Evolutionary conservation across 768 basidiomycete genomes (phyloP).

Genomic region (Lactarius pseudohatsudake): DNA sequence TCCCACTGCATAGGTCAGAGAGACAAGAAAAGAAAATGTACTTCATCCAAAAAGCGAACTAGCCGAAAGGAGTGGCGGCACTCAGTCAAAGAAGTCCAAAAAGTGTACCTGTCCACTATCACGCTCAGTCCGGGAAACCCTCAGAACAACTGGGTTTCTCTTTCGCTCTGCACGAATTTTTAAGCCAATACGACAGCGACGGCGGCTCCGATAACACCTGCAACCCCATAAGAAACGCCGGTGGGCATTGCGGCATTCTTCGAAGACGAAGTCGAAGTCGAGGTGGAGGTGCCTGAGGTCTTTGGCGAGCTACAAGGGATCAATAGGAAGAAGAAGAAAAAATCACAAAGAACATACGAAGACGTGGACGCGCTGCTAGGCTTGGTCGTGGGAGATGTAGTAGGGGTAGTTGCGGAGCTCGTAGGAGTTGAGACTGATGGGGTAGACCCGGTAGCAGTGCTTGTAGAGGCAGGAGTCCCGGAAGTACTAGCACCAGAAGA

Average conservation of each 20-base stretch:
- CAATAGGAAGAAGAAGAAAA: neutral
- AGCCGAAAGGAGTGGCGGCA: neutral
- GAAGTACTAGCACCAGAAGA: slow-evolving; percentile 16
- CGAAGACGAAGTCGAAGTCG: slow-evolving; percentile 31
- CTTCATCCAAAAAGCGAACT: slow-evolving; percentile 4
- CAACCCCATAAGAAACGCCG: slow-evolving; percentile 36
- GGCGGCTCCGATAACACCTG: slow-evolving; percentile 42
- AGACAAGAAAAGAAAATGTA: neutral
- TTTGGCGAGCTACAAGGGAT: neutral
- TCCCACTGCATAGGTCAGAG: slow-evolving; percentile 10
- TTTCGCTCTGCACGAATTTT: slow-evolving; percentile 14
- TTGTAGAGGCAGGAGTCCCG: neutral
- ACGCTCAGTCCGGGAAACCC: slow-evolving; percentile 7
- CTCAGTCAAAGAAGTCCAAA: slow-evolving; percentile 15
- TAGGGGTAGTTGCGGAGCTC: neutral
- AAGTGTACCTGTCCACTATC: slow-evolving; percentile 19
- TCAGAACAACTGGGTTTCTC: neutral
- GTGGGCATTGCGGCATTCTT: slow-evolving; percentile 41
- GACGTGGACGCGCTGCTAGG: neutral
- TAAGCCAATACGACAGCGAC: slow-evolving; percentile 43
- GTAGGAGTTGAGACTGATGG: neutral
- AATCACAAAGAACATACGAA: slow-evolving; percentile 3
- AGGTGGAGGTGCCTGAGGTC: slow-evolving; percentile 12
- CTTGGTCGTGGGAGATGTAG: neutral
- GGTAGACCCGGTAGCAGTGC: slow-evolving; percentile 14